Conservation (phyloP, 495 filamentous ascomycete species). For the Trichoderma reesei region DNA sequence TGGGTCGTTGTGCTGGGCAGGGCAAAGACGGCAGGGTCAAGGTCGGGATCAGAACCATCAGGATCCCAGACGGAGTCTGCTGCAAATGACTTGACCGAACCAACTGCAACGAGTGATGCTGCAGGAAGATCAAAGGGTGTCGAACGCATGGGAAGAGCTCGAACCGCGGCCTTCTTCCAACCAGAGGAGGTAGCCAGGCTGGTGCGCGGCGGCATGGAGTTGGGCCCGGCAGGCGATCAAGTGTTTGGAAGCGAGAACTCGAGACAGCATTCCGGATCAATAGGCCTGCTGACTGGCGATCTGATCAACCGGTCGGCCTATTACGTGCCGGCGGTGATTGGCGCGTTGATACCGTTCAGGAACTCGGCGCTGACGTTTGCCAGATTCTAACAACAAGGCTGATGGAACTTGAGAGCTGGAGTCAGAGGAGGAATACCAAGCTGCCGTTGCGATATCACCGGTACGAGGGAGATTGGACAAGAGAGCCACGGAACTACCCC, state of each 20-base stretch:
- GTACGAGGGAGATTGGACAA: no score
- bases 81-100: no score
- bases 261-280: conserved; percentile 20
- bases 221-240: conserved; percentile 18
- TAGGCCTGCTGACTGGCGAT: conserved; percentile 20
- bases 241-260: conserved; percentile 17
- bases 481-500: no score
- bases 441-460: no score
- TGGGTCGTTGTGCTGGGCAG: conserved; percentile 19
- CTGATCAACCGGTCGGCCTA: conserved; percentile 15
- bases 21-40: not conserved
- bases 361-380: conserved; percentile 13
- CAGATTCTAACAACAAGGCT: not conserved
- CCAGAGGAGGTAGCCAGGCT: conserved; percentile 16
- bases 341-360: conserved; percentile 21
- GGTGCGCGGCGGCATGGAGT: conserved; percentile 17
- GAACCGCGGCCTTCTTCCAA: conserved; percentile 21
- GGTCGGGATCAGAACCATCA: not conserved
- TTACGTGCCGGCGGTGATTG: conserved; percentile 19
- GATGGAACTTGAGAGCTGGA: not conserved
- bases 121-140: no score
- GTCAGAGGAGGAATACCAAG: not conserved
- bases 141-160: conserved; percentile 18
- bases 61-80: not conserved
- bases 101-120: no score